These are phyloP conservation scores for Penicillium janthinellum DNA, from an alignment of 2,329 filamentous ascomycete species.

Conservation along the genomic window DNA sequence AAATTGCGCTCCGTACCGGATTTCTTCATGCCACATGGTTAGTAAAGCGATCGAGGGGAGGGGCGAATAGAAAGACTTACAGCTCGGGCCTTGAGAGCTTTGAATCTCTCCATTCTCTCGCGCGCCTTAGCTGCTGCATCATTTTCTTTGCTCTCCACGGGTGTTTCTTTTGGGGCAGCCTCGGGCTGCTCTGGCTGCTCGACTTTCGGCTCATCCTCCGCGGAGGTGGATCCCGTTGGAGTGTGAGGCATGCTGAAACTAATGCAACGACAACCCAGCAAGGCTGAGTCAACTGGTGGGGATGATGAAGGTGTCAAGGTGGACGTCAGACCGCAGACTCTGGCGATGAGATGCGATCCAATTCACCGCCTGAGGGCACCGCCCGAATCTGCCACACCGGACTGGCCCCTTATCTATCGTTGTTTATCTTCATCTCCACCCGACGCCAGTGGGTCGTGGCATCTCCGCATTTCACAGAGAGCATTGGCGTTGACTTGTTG, in stretches of 20 bases:
- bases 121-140: conserved; percentile 41
- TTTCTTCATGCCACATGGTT: conserved; percentile 41
- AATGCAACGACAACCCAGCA: not conserved
- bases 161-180: conserved; percentile 11
- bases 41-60: conserved; percentile 14
- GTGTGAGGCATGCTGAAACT: conserved; percentile 20
- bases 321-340: conserved; percentile 12
- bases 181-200: conserved; percentile 16
- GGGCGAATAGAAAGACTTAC: conserved; percentile 35
- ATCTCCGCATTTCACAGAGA: conserved; percentile 11
- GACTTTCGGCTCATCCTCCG: conserved; percentile 13
- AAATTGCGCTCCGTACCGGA: conserved; percentile 61
- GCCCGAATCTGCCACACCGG: conserved; percentile 26
- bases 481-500: conserved; percentile 1
- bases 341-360: conserved; percentile 20
- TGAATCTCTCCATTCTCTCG: conserved; percentile 79
- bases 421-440: conserved; percentile 29
- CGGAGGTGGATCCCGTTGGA: conserved; percentile 18
- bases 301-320: not conserved
- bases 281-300: not conserved
- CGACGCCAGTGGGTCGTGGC: conserved; percentile 20
- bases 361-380: conserved; percentile 18
- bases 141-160: conserved; percentile 22
- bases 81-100: conserved; percentile 79
- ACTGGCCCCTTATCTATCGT: conserved; percentile 15